Evolutionary conservation across 2,329 filamentous ascomycete species (phyloP).

Genomic region (Fusarium citri): DNA sequence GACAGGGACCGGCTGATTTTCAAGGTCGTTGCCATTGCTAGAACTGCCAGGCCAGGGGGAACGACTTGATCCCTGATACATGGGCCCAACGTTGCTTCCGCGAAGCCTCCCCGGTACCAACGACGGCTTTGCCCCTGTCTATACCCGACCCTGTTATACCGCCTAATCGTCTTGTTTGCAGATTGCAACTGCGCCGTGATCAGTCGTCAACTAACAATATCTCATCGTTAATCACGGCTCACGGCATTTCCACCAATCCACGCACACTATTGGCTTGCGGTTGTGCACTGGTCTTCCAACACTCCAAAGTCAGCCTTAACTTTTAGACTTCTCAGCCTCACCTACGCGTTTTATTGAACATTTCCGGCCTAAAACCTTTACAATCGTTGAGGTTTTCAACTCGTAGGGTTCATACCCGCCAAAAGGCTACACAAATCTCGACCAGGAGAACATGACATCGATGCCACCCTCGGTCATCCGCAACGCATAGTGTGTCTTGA

Average conservation of each 20-base stretch:
- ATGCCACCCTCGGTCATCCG: background rate
- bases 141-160: slow-evolving; percentile 36
- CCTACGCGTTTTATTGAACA: background rate
- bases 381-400: slow-evolving; percentile 13
- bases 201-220: slow-evolving; percentile 25
- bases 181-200: slow-evolving; percentile 25
- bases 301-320: slow-evolving; percentile 17
- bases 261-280: slow-evolving; percentile 11
- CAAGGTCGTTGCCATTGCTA: slow-evolving; percentile 22
- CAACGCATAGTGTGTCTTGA: background rate
- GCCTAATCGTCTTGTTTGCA: slow-evolving; percentile 22
- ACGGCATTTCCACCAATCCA: slow-evolving; percentile 15
- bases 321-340: slow-evolving; percentile 6
- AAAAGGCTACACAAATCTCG: background rate
- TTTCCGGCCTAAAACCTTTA: slow-evolving; percentile 8
- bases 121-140: slow-evolving; percentile 28
- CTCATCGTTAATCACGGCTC: slow-evolving; percentile 30
- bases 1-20: slow-evolving; percentile 21
- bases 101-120: slow-evolving; percentile 30
- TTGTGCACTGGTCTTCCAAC: slow-evolving; percentile 1
- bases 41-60: slow-evolving; percentile 29
- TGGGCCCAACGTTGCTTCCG: slow-evolving; percentile 33
- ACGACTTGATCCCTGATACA: slow-evolving; percentile 21
- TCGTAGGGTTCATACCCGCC: background rate
- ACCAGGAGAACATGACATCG: background rate